Conservation (phyloP, 345 rosid genomes). For the Isatis tinctoria region DNA sequence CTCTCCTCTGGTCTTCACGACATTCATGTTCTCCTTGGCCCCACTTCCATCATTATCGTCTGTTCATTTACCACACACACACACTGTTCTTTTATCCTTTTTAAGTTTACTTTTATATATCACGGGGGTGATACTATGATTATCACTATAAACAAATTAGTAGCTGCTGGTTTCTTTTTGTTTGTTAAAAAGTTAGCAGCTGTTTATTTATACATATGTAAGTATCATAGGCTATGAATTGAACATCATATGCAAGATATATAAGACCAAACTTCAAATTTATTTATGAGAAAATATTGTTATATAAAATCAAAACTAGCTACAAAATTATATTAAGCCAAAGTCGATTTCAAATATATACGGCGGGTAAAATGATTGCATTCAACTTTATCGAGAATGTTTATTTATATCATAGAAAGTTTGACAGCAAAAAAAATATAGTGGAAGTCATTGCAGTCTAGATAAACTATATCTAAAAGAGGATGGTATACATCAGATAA, state of each 20-base stretch:
- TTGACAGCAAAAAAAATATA: neutral
- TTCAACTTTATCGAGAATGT: neutral
- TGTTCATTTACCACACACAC: neutral
- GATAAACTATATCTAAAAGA: neutral
- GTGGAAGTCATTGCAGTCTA: neutral
- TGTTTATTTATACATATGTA: neutral
- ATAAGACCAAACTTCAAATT: neutral
- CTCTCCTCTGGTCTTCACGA: constrained; percentile 30
- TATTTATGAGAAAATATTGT: neutral
- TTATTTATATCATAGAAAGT: neutral
- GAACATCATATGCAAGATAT: neutral
- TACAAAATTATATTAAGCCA: neutral
- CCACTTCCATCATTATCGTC: constrained; percentile 8
- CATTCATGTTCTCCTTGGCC: constrained; percentile 29
- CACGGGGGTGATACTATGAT: neutral
- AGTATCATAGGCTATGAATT: neutral
- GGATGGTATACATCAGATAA: neutral
- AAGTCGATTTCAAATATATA: neutral
- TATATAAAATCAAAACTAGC: neutral
- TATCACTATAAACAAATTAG: neutral
- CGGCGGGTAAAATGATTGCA: neutral
- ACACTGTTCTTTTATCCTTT: neutral
- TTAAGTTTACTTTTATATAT: neutral
- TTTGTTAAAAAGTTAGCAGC: no score
- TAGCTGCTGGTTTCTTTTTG: no score